Conservation (phyloP, 2,329 filamentous ascomycete genomes). For the Thermothelomyces thermophilus region DNA sequence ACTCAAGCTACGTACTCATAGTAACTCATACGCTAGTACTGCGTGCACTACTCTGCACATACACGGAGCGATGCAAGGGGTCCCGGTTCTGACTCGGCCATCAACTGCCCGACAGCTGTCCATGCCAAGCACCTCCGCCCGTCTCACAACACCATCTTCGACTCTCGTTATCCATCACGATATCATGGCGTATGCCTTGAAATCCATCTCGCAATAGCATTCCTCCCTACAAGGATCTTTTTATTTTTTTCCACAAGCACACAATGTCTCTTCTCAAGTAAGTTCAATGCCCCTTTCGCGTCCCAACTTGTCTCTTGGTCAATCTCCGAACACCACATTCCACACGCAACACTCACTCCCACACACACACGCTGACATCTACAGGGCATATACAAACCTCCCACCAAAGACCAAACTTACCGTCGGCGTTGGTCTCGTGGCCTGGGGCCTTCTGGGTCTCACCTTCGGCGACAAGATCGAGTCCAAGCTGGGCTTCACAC, state of each 20-base stretch:
- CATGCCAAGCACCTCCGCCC: not conserved
- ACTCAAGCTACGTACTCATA: too few relatives aligned
- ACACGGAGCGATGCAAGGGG: too few relatives aligned
- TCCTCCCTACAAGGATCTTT: not conserved
- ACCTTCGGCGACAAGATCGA: slow-evolving; percentile 67
- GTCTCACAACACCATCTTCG: too few relatives aligned
- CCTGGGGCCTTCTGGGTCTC: slow-evolving; percentile 69
- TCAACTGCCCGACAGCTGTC: not conserved
- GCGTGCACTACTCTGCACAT: too few relatives aligned
- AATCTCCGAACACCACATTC: too few relatives aligned
- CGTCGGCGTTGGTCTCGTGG: slow-evolving; percentile 67
- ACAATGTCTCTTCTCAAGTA: slow-evolving; percentile 29
- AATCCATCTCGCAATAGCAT: not conserved
- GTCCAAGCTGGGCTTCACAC: slow-evolving; percentile 63
- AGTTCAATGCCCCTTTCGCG: not conserved
- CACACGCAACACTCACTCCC: not conserved
- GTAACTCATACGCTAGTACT: too few relatives aligned
- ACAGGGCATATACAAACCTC: slow-evolving; percentile 64
- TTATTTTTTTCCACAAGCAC: not conserved
- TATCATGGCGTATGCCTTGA: not conserved
- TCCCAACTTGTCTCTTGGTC: too few relatives aligned
- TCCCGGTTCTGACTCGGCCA: too few relatives aligned
- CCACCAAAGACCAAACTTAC: slow-evolving; percentile 62
- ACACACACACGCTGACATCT: too few relatives aligned
- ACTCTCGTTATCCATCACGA: too few relatives aligned